Evolutionary conservation across 139 green algal species (phyloP).

Genomic region (Asterochloris sp.): DNA sequence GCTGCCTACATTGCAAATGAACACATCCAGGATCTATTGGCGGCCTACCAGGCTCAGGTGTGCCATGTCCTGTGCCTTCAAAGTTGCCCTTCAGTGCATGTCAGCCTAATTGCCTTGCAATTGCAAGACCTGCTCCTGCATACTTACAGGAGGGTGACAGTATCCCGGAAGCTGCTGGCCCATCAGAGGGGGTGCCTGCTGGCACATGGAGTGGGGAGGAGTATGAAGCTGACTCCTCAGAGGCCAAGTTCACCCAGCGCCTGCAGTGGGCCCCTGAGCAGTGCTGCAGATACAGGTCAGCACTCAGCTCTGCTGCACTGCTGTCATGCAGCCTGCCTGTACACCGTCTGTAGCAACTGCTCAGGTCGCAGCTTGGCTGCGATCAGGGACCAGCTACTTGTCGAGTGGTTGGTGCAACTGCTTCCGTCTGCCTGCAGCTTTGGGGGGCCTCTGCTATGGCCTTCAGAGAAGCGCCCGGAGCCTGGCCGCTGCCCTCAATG

Average conservation of each 20-base stretch:
- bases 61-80: neutral
- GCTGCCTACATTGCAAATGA: neutral
- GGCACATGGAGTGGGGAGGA: slow-evolving; percentile 1
- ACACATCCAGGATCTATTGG: neutral
- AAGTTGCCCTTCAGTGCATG: neutral
- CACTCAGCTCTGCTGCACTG: neutral
- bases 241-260: neutral
- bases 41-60: neutral
- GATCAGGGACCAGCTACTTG: neutral
- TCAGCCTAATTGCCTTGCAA: neutral
- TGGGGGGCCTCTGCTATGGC: neutral
- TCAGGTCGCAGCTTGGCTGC: neutral
- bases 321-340: neutral
- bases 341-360: neutral
- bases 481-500: neutral
- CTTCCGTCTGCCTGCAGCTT: slow-evolving; percentile 4
- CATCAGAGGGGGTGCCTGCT: too few relatives aligned
- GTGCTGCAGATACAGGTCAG: slow-evolving; percentile 12
- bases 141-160: neutral
- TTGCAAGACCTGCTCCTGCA: neutral
- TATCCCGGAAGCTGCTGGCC: neutral
- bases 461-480: neutral
- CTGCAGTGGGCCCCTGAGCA: slow-evolving; percentile 7
- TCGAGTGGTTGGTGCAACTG: neutral
- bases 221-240: slow-evolving; percentile 4